phyloP scores from a whole-genome alignment of 2,329 filamentous ascomycete genomes.

The Thelonectria blattea region DNA sequence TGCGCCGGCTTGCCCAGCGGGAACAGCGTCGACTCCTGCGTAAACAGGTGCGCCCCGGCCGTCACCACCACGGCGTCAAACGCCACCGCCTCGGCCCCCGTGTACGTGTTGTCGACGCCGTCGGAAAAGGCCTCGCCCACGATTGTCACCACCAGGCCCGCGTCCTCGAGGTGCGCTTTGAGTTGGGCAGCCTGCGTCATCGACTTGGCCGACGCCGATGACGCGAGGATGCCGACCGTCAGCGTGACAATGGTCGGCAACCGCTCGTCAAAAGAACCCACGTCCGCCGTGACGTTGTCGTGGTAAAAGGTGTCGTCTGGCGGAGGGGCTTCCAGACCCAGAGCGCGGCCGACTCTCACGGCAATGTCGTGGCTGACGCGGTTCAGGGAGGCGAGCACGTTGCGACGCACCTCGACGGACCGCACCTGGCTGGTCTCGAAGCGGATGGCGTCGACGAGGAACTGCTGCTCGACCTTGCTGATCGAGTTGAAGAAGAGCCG shows the following conservation, averaged over 20 bases:
- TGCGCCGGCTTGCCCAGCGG: slow-evolving; percentile 67
- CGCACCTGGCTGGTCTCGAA: slow-evolving; percentile 70
- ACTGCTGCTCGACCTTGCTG: slow-evolving; percentile 68
- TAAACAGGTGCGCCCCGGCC: slow-evolving; percentile 60
- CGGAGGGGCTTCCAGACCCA: slow-evolving; percentile 64
- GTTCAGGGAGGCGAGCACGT: slow-evolving; percentile 73
- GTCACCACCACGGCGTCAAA: slow-evolving; percentile 70
- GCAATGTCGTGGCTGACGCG: slow-evolving; percentile 71
- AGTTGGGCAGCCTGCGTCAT: slow-evolving; percentile 57
- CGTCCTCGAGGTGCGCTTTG: slow-evolving; percentile 52
- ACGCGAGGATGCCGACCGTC: slow-evolving; percentile 67
- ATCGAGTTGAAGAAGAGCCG: slow-evolving; percentile 78
- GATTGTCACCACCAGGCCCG: slow-evolving; percentile 63
- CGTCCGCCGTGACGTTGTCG: slow-evolving; percentile 66
- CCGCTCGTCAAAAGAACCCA: slow-evolving; percentile 64
- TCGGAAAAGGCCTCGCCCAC: slow-evolving; percentile 63
- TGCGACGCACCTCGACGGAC: slow-evolving; percentile 63
- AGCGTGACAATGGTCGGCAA: slow-evolving; percentile 67
- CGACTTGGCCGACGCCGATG: slow-evolving; percentile 47
- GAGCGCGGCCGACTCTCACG: slow-evolving; percentile 64
- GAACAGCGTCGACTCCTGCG: slow-evolving; percentile 60
- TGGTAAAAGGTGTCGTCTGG: slow-evolving; percentile 72
- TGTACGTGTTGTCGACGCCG: slow-evolving; percentile 69
- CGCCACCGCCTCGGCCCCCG: slow-evolving; percentile 64
- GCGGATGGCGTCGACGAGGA: slow-evolving; percentile 74